Evolutionary conservation across 768 basidiomycete species (phyloP), one percentile per base, ranked within the genome.

Genomic region (Psilocybe subaeruginosa): DNA sequence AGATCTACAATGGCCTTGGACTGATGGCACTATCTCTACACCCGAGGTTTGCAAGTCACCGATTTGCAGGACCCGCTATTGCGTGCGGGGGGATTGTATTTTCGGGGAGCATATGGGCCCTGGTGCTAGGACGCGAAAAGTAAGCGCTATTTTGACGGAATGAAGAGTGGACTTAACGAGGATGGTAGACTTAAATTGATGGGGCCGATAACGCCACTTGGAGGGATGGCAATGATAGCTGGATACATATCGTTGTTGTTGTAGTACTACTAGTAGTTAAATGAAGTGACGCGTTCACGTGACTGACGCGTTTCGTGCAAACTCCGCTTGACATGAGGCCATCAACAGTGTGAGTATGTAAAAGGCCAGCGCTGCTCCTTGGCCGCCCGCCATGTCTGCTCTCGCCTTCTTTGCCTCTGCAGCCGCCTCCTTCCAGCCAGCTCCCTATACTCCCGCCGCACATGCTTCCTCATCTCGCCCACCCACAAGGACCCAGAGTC

Each of bases 1-100:
- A 92, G 90, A 76, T 90, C 43, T 83, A 80, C 69, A 91, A 92
- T 59, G 91, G 91, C 12, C 79, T 92, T 9, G 87, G 81, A 0
- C 74, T 91, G 58, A 72, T 91, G 66, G 71, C 84, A 8, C 68
- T 90, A 9, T 90, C 90, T 1, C 68, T 85, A 69, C 88, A 91
- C 72, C 85, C 80, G 1, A 80, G 81, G 33, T 89, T 90, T 68
- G 73, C 84, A 0, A 59, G 66, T 0, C 87, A 90, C 67, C 74
- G 78, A 8, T 90, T 91, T 67, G 84, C 90, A 27, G 89, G 87
- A 4, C 87, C 85, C 2, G 88, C 89, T 2, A 87, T 92, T 56
- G 76, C 82, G 5, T 73, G 73, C 1, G 90, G 90, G 2, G 75
- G 82, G 0, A 50, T 79, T 1, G 47, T 90, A 3, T 91, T 92